phyloP scores from a whole-genome alignment of 1,284 basidiomycete species.

The Singerocomus rubriflavus region DNA sequence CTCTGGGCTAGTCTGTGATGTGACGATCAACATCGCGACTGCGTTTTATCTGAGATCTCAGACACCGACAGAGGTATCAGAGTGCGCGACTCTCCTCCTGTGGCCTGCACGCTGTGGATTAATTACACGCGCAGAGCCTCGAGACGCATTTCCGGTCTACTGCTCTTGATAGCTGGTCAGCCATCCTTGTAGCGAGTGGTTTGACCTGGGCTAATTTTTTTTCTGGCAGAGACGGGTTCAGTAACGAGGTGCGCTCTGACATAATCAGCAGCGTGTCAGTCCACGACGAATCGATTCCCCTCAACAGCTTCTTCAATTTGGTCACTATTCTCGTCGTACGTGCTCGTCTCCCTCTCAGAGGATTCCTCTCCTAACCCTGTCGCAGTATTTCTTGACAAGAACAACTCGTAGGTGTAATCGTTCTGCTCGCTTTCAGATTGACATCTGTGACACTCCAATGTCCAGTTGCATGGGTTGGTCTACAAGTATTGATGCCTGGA shows the following conservation, averaged over 20 bases:
- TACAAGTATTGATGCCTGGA: slow-evolving; percentile 21
- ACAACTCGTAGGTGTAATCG: slow-evolving; percentile 7
- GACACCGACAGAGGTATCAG: neutral
- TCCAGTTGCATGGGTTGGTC: slow-evolving; percentile 18
- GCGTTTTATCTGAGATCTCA: slow-evolving; percentile 14
- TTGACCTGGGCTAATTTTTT: slow-evolving; percentile 4
- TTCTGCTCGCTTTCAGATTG: neutral
- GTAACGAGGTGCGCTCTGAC: slow-evolving; percentile 15
- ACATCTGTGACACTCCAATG: neutral
- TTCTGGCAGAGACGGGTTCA: slow-evolving; percentile 15
- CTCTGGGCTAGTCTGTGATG: slow-evolving; percentile 20
- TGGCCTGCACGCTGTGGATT: neutral
- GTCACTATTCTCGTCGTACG: slow-evolving; percentile 14
- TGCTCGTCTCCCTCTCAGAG: neutral
- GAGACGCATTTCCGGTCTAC: slow-evolving; percentile 7
- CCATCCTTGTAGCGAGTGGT: neutral
- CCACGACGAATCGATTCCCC: neutral
- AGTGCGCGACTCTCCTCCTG: slow-evolving; percentile 5
- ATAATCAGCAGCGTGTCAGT: neutral
- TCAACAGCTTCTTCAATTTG: slow-evolving; percentile 13
- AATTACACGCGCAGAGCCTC: slow-evolving; percentile 4
- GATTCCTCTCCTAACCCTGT: neutral
- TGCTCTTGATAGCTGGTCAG: slow-evolving; percentile 15
- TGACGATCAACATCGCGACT: slow-evolving; percentile 12
- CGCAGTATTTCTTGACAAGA: slow-evolving; percentile 22